These are phyloP conservation scores for Globisporangium cylindrosporum DNA, from an alignment of 352 stramenopile genomes.

Conservation along the genomic window DNA sequence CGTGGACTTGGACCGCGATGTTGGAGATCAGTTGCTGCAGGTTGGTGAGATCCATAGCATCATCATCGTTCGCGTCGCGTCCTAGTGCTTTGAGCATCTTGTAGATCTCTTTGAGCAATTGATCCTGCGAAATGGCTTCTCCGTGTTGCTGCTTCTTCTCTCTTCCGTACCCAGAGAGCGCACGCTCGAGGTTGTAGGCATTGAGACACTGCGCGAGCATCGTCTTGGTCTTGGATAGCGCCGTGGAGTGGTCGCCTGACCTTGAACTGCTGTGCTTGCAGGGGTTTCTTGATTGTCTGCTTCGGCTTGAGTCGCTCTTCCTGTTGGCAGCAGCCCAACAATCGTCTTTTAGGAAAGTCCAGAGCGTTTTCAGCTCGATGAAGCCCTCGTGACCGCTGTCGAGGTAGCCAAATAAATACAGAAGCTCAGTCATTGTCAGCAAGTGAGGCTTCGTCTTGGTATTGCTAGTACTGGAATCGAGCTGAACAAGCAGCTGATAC, in stretches of 20 bases:
- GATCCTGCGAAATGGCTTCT: conserved; percentile 14
- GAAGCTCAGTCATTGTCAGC: conserved; percentile 24
- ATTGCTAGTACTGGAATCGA: conserved; percentile 4
- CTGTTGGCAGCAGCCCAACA: conserved; percentile 21
- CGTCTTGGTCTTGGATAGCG: conserved; percentile 10
- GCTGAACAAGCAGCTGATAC: conserved; percentile 13
- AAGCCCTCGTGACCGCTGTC: conserved; percentile 22
- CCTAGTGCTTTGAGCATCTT: conserved; percentile 7
- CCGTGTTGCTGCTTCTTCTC: neutral
- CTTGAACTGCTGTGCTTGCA: neutral
- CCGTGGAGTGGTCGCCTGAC: neutral
- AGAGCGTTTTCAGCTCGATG: conserved; percentile 26
- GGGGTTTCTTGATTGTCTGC: no score
- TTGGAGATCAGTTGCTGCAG: conserved; percentile 11
- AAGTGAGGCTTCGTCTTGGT: neutral
- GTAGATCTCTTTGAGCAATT: conserved; percentile 11
- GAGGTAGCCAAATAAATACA: conserved; percentile 38
- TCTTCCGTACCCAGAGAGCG: conserved; percentile 7
- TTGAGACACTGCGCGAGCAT: conserved; percentile 18
- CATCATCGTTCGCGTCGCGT: neutral
- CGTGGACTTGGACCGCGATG: conserved; percentile 1
- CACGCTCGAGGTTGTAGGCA: conserved; percentile 29
- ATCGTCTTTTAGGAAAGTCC: conserved; percentile 22
- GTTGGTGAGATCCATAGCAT: neutral
- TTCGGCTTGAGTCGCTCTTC: no score